Percentiles rank a stretch among this genome's conserved stretches.
Evolutionary conservation across 108 stramenopile species (phyloP).

Genomic region (Skeletonema tropicum): DNA sequence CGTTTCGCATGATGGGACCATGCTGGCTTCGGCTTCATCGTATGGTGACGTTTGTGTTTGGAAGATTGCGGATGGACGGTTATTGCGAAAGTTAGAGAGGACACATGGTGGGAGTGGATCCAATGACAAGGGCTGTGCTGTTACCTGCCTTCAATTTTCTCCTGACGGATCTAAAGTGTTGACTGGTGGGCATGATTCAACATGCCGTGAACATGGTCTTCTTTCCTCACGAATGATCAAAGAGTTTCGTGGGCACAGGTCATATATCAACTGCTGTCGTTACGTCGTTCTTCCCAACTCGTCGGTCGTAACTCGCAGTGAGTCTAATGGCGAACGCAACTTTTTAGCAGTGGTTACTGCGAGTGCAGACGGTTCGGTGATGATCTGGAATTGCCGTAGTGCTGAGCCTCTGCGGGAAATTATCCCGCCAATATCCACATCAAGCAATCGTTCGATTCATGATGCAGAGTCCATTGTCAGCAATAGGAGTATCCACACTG

Average conservation of each 20-base stretch:
- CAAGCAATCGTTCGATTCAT: conserved; percentile 25
- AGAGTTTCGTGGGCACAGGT: conserved; percentile 89
- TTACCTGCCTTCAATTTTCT: conserved; percentile 66
- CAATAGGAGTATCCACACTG: conserved; percentile 60
- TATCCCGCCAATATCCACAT: conserved; percentile 42
- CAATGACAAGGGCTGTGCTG: conserved; percentile 42
- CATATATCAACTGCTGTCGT: conserved; percentile 78
- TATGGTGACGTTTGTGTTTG: conserved; percentile 84
- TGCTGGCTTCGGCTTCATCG: conserved; percentile 82
- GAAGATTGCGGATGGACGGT: conserved; percentile 79
- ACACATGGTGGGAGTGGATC: conserved; percentile 55
- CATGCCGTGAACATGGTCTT: conserved; percentile 78
- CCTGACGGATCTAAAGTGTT: conserved; percentile 71
- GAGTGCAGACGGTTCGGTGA: conserved; percentile 90
- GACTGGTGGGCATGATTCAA: conserved; percentile 72
- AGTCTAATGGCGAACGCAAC: conserved; percentile 13
- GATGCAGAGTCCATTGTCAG: conserved; percentile 28
- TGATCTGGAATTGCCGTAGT: conserved; percentile 87
- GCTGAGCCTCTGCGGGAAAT: conserved; percentile 68
- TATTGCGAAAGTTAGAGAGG: conserved; percentile 68
- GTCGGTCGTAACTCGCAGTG: neutral
- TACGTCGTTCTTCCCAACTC: conserved; percentile 45
- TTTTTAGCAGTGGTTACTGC: conserved; percentile 74
- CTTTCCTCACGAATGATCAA: conserved; percentile 75
- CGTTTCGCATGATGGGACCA: conserved; percentile 82